Base-by-base conservation (phyloP, 2,329 filamentous ascomycete species). In the Akanthomyces uredinophilus region DNA sequence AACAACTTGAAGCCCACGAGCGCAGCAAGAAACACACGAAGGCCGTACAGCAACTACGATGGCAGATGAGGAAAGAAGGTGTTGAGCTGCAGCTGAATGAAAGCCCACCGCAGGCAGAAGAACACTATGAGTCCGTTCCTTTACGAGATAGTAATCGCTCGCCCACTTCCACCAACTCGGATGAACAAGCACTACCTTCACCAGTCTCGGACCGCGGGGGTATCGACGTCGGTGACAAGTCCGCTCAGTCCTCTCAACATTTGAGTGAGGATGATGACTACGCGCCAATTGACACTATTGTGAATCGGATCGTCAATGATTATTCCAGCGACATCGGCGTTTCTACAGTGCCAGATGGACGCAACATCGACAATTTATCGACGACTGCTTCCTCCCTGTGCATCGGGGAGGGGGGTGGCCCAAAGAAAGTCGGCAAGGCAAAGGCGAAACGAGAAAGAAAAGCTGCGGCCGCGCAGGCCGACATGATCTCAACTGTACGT, bases 11-110 rank as follows among this genome's bases (percentile, higher is more conserved):
- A 69, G 88, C 90, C 3, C 95, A 99, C 70, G 93, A 97, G 77
- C 92, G 89, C 77, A 98, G 94, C 80, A 99, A 96, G 74, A 99
- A 98, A 75, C 95, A 99, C 70, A 76, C 88, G 64, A 98, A 96
- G 72, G 89, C 92, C 2, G 83, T 97, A 7, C 88, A 93, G 67
- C 85, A 92, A 64, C 76, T 99, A 44, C 87, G 86, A 69, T 83
- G 85, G 69, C 88, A 95, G 72, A 96, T 99, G 92, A 85, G 83
- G 68, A 87, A 88, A 68, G 90, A 99, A 69, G 89, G 93, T 68
- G 79, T 80, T 52, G 80, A 86, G 54, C 73, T 92, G 10, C 75
- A 83, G 47, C 70, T 88, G 29, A 51, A 46, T 20, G 51, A 56
- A 18, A 53, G 14, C 49, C 27, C 8, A 11, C 37, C 47, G 24